These are phyloP conservation scores for Metrosideros polymorpha DNA, from an alignment of 441 rosid genomes.

Conservation along the genomic window DNA sequence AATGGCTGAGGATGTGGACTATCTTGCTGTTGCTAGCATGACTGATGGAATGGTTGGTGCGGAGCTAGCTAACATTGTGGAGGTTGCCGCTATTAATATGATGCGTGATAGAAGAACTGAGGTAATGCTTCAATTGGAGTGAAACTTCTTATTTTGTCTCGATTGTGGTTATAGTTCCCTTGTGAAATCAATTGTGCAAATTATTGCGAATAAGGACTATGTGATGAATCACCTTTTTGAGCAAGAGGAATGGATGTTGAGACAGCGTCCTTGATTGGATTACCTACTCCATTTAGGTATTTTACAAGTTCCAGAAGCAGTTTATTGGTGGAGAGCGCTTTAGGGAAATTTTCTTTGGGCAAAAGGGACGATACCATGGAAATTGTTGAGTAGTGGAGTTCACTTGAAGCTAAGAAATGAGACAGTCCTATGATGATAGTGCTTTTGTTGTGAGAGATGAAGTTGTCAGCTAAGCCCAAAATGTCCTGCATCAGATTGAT, in stretches of 20 bases:
- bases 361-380: background rate
- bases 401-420: background rate
- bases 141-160: background rate
- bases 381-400: background rate
- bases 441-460: background rate
- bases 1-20: conserved; percentile 93
- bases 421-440: background rate
- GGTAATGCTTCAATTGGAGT: conserved; percentile 23
- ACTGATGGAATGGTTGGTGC: conserved; percentile 99
- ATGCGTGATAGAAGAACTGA: conserved; percentile 91
- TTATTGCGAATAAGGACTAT: background rate
- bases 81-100: conserved; percentile 91
- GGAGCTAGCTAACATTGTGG: conserved; percentile 90
- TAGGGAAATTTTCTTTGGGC: background rate
- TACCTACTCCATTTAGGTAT: background rate
- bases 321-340: background rate
- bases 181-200: background rate
- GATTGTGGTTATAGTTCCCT: background rate
- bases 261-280: background rate
- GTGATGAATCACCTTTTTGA: background rate
- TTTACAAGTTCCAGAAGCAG: background rate
- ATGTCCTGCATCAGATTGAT: background rate
- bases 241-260: background rate
- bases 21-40: conserved; percentile 84
- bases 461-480: background rate